Percentiles rank a stretch among this genome's conserved stretches.
Evolutionary conservation across 176 grass and related monocot species (phyloP).

Genomic region (Cymbopogon citratus): DNA sequence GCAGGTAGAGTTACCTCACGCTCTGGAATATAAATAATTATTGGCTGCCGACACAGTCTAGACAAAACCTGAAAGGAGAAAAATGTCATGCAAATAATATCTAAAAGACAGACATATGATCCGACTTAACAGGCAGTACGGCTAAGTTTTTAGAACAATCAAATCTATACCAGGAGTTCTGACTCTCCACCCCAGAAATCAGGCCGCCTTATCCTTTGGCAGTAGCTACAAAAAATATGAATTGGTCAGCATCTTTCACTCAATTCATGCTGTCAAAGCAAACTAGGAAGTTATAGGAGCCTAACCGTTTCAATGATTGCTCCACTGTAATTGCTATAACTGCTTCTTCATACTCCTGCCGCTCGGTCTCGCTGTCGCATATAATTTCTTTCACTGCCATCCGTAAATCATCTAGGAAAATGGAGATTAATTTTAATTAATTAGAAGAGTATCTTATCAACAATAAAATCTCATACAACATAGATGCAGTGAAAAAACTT

Average conservation of each 20-base stretch:
- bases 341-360: constrained; percentile 68
- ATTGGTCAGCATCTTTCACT: constrained; percentile 14
- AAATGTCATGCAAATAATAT: constrained; percentile 1
- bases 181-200: constrained; percentile 98
- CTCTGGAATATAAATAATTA: constrained; percentile 93
- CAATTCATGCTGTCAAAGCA: constrained; percentile 20
- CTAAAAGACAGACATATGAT: constrained; percentile 1
- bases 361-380: constrained; percentile 59
- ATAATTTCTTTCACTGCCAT: constrained; percentile 94
- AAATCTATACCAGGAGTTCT: constrained; percentile 67
- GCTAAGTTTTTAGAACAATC: constrained; percentile 16
- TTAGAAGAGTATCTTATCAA: constrained; percentile 2
- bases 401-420: constrained; percentile 63
- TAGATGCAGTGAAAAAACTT: not conserved
- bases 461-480: not conserved
- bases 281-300: constrained; percentile 19
- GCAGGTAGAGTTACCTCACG: constrained; percentile 52
- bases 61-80: constrained; percentile 65
- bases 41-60: constrained; percentile 66
- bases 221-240: constrained; percentile 61
- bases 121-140: constrained; percentile 4
- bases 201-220: constrained; percentile 70
- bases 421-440: not conserved
- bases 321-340: constrained; percentile 85
- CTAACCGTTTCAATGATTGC: constrained; percentile 78